Evolutionary conservation across 225 moss, liverwort and hornwort species (phyloP), one percentile per base, ranked within the genome.

Genomic region (Physcomitrellopsis africana): DNA sequence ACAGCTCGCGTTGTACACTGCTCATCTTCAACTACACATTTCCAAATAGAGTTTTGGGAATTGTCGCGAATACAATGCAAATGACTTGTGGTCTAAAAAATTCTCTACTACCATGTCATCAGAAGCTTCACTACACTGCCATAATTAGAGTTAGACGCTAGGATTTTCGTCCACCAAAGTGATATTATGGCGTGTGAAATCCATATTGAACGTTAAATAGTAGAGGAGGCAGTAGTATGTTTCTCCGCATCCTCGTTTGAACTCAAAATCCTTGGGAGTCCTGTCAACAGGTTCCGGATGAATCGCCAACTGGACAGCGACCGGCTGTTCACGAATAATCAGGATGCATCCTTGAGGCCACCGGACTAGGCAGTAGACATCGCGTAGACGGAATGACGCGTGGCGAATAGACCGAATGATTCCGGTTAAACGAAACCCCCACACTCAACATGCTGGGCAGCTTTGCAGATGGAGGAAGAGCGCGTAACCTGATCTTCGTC

Each of bases 391-490:
- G 10, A 3, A 13, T 3, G 29, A 51, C 73, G 48, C 63, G 63
- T 73, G 63, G 20, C 4, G 6, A 1, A 0, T 0, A 10, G 3
- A 73, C 73, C 52, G 63, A 63, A 2, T 53, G 32, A 0, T 18
- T 15, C 63, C 73, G 47, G 73, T 73, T 51, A 42, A n/a, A 3
- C 37, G 11, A 52, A 55, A 47, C 67, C 61, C 1, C 3, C 24
- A 44, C 74, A 45, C 56, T 27, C 65, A 75, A 56, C 6, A 56
- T 20, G 18, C 65, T 18, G 3, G 18, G 42, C 53, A 18, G 19
- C 44, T 19, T 8, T 41, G 2, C 41, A 18, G 27, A 17, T 9
- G 57, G 16, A 23, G 57, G 10, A 7, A 27, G 54, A 53, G 68
- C 37, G 24, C 61, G 29, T n/a, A 11, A 8, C 46, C 2, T 44